A percentile compares a stretch with the other conserved stretches of the same genome.
Conservation (phyloP, 345 rosid species). For the Abelmoschus esculentus region DNA sequence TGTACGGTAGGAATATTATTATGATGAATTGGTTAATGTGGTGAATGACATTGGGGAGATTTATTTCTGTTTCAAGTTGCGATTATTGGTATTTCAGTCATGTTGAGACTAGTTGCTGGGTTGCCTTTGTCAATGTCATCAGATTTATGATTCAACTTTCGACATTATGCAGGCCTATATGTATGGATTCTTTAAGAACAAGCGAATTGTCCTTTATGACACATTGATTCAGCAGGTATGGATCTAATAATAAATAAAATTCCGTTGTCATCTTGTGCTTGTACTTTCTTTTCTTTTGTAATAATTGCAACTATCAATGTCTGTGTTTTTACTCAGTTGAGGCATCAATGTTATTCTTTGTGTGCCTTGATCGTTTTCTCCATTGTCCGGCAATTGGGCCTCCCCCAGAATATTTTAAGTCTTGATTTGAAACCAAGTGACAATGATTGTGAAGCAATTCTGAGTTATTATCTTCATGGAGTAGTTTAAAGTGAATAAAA, state of each 20-base stretch:
- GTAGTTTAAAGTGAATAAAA: not conserved
- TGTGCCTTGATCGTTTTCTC: not conserved
- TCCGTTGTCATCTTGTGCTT: not conserved
- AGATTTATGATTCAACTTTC: slow-evolving; percentile 9
- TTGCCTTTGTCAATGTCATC: not conserved
- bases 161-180: slow-evolving; percentile 72
- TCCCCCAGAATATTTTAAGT: not conserved
- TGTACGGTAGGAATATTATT: not conserved
- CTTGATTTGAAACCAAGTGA: not conserved
- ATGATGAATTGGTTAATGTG: not conserved
- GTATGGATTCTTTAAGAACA: slow-evolving; percentile 99
- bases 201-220: slow-evolving; percentile 94
- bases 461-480: not conserved
- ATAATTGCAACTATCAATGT: not conserved
- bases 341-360: not conserved
- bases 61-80: not conserved
- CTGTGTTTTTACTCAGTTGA: not conserved
- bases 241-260: not conserved
- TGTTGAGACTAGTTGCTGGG: not conserved
- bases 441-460: not conserved
- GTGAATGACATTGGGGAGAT: not conserved
- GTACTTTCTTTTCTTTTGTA: not conserved
- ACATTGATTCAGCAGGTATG: slow-evolving; percentile 96
- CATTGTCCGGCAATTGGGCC: not conserved
- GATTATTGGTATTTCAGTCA: not conserved